Evolutionary conservation across 2,329 filamentous ascomycete genomes (phyloP).

Genomic region (Exophiala oligosperma): DNA sequence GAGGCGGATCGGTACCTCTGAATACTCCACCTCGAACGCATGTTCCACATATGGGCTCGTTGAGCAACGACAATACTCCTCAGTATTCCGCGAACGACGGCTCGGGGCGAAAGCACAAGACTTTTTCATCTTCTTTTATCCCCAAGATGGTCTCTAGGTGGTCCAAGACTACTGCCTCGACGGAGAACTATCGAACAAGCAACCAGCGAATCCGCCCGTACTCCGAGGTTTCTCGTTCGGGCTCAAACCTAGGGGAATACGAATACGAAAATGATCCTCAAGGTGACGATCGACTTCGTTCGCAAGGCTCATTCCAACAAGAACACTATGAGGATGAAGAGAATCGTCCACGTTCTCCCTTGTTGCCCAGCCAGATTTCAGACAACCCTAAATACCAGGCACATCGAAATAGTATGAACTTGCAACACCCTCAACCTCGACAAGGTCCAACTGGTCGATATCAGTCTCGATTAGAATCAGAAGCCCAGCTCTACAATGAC

Average conservation of each 20-base stretch:
- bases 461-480: constrained; percentile 61
- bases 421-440: constrained; percentile 65
- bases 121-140: constrained; percentile 75
- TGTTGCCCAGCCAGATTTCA: constrained; percentile 60
- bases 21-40: constrained; percentile 47
- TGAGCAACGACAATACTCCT: constrained; percentile 79
- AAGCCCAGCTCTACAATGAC: constrained; percentile 56
- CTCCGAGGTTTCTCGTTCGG: constrained; percentile 70
- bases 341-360: constrained; percentile 58
- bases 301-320: constrained; percentile 43
- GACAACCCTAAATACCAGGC: constrained; percentile 65
- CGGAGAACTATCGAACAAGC: constrained; percentile 72
- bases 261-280: constrained; percentile 52
- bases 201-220: constrained; percentile 55
- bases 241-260: constrained; percentile 70
- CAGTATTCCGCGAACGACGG: constrained; percentile 53
- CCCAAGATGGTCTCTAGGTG: constrained; percentile 83
- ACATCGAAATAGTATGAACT: constrained; percentile 62
- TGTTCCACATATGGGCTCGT: constrained; percentile 41
- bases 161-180: constrained; percentile 92
- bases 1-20: constrained; percentile 45
- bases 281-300: constrained; percentile 47
- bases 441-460: constrained; percentile 63
- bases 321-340: constrained; percentile 37
- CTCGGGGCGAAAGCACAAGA: constrained; percentile 85